Percentiles rank a stretch among this genome's conserved stretches.
Conservation (phyloP, 768 basidiomycete genomes). For the Rhodotorula babjevae region DNA sequence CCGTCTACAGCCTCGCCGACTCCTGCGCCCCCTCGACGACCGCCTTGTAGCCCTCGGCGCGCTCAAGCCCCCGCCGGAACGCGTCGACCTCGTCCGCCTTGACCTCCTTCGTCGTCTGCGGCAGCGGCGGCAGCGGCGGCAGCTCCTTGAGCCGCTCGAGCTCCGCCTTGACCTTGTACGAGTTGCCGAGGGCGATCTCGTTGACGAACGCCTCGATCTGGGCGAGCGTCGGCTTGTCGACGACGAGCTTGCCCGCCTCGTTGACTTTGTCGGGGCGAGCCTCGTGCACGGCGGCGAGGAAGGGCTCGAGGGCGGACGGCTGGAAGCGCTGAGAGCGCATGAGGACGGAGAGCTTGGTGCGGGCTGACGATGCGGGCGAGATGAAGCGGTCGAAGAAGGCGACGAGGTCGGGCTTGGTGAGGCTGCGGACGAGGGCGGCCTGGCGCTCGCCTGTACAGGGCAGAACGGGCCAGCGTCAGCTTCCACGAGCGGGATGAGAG, state of each 20-base stretch:
- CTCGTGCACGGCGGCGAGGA: not conserved
- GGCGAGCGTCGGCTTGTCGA: not conserved
- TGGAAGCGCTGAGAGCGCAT: constrained; percentile 62
- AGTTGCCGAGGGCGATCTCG: not conserved
- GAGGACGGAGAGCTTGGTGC: constrained; percentile 83
- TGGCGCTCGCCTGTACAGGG: constrained; percentile 80
- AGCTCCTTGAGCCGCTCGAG: not conserved
- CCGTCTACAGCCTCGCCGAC: not conserved
- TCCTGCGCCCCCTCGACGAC: not conserved
- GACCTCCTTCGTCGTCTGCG: not conserved
- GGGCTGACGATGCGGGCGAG: constrained; percentile 60
- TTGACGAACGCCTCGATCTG: not conserved
- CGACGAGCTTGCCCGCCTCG: not conserved
- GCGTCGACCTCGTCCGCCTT: not conserved
- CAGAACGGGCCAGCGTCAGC: constrained; percentile 60
- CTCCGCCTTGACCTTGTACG: not conserved
- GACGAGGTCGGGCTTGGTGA: constrained; percentile 71
- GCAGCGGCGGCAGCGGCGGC: not conserved
- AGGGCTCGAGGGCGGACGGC: not conserved
- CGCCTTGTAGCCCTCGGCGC: constrained; percentile 1
- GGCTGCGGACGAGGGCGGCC: constrained; percentile 58
- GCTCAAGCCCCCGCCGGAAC: not conserved
- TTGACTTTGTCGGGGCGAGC: not conserved
- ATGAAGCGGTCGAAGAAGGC: constrained; percentile 64
- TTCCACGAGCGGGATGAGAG: too few relatives aligned